Conservation (phyloP, 2,329 filamentous ascomycete genomes). For the Cytospora leucostoma region DNA sequence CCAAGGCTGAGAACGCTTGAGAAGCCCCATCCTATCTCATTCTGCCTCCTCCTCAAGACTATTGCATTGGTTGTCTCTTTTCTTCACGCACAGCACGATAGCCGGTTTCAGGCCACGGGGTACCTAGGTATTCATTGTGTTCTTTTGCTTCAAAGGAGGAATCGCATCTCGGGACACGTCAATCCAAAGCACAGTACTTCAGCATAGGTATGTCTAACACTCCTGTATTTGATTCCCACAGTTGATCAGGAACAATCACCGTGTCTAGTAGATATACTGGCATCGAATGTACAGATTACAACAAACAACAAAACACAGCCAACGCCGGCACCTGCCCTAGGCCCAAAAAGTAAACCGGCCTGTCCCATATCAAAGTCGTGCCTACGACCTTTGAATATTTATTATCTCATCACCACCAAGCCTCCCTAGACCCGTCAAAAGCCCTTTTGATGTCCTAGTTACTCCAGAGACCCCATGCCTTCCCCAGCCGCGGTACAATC, state of each 20-base stretch:
- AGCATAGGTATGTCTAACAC: conserved; percentile 17
- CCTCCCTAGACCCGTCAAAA: conserved; percentile 4
- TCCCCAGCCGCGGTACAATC: too few relatives aligned
- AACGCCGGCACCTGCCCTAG: conserved; percentile 25
- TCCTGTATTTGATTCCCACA: conserved; percentile 9
- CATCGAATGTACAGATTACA: conserved; percentile 2
- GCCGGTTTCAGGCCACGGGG: too few relatives aligned
- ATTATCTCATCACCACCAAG: conserved; percentile 19
- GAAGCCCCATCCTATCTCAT: too few relatives aligned
- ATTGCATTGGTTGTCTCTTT: too few relatives aligned
- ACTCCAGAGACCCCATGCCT: background rate
- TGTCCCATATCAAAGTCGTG: conserved; percentile 14
- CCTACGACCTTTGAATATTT: conserved; percentile 17
- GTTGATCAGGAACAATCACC: conserved; percentile 1
- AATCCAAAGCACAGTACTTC: background rate
- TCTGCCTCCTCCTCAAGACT: too few relatives aligned
- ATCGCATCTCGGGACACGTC: too few relatives aligned
- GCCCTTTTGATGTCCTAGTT: background rate
- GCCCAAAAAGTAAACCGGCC: conserved; percentile 17
- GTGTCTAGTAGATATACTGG: conserved; percentile 16
- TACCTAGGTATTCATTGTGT: too few relatives aligned
- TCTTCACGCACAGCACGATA: too few relatives aligned
- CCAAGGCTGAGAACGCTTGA: too few relatives aligned
- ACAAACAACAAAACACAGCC: conserved; percentile 22
- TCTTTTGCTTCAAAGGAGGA: too few relatives aligned